Conservation (phyloP, 2,329 filamentous ascomycete species). For the Knufia petricola region DNA sequence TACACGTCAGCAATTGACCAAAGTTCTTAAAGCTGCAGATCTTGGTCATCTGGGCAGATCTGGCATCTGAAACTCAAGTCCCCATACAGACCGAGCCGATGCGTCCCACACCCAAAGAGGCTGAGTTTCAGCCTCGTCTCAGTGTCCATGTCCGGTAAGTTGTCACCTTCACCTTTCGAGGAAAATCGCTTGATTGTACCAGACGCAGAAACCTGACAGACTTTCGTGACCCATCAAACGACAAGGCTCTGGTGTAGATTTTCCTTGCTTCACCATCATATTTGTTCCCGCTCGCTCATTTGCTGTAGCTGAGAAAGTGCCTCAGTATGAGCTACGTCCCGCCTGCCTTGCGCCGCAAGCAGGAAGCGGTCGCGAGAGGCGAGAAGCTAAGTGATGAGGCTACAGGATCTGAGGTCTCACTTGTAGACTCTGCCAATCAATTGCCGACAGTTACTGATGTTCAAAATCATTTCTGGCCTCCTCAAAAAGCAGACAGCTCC, state of each 20-base stretch:
- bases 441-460: not conserved
- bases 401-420: not conserved
- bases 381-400: not conserved
- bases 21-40: too few species aligned
- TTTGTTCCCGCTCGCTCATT: not conserved
- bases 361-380: not conserved
- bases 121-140: not conserved
- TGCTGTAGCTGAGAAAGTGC: not conserved
- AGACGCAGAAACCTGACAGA: too few species aligned
- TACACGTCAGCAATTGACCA: too few species aligned
- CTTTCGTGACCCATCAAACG: too few species aligned
- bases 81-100: not conserved
- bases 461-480: slow-evolving; percentile 8
- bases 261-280: too few species aligned
- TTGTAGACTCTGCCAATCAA: not conserved
- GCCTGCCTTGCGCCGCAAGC: not conserved
- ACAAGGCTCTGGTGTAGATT: too few species aligned
- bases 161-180: not conserved
- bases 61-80: not conserved
- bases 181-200: too few species aligned
- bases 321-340: slow-evolving; percentile 1
- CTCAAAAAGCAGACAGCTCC: not conserved
- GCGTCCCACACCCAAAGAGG: too few species aligned
- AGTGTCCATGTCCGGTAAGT: too few species aligned
- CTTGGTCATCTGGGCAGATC: too few species aligned